A percentile compares a stretch with the other conserved stretches of the same genome.
These are phyloP conservation scores for Rhododendron griersonianum DNA, from an alignment of 148 eudicot species.

Conservation along the genomic window DNA sequence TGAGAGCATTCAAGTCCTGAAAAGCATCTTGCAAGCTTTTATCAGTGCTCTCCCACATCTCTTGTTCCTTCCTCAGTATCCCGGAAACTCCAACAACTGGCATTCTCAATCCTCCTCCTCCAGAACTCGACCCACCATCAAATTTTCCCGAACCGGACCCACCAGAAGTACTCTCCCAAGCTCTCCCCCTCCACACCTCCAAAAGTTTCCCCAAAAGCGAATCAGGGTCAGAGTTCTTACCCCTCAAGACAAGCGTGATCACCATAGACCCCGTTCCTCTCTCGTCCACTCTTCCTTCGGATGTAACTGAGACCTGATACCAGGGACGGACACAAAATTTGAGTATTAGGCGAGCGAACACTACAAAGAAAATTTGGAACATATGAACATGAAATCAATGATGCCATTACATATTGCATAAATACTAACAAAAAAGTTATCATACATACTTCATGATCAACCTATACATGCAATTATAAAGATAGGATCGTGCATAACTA, in stretches of 20 bases:
- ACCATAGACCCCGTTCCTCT: conserved; percentile 22
- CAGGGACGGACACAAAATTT: conserved; percentile 4
- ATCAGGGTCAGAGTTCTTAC: conserved; percentile 58
- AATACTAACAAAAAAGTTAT: not conserved
- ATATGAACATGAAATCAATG: not conserved
- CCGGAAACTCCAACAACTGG: conserved; percentile 92
- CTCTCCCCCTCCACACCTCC: conserved; percentile 73
- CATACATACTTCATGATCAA: not conserved
- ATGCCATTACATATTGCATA: not conserved
- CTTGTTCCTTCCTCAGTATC: conserved; percentile 96
- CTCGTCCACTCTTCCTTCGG: conserved; percentile 43
- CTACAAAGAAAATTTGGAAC: not conserved
- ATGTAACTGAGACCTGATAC: conserved; percentile 36
- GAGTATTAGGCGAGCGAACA: not conserved
- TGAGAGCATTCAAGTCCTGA: conserved; percentile 91
- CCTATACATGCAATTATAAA: not conserved
- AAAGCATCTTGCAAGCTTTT: conserved; percentile 97
- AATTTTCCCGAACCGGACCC: conserved; percentile 15
- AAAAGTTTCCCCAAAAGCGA: conserved; percentile 54
- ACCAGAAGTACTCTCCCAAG: conserved; percentile 47
- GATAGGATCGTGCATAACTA: not conserved
- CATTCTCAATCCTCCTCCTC: conserved; percentile 36
- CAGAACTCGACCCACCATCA: conserved; percentile 13
- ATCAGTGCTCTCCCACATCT: conserved; percentile 98
- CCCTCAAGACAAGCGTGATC: conserved; percentile 68